phyloP scores from a whole-genome alignment of 345 rosid genomes.

The Cardamine chenopodiifolia region DNA sequence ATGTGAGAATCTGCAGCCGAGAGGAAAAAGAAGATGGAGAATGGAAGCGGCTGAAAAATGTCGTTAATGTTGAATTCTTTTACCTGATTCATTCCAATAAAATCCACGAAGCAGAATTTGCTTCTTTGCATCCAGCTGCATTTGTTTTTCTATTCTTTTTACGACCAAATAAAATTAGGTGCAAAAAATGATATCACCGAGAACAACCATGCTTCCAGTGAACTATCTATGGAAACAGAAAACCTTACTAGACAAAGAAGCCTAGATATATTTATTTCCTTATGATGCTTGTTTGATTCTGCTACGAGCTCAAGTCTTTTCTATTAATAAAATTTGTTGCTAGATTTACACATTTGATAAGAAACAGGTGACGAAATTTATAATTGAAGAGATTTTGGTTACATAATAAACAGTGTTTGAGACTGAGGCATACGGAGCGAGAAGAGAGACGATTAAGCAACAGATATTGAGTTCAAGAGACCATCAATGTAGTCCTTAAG shows the following conservation, averaged over 20 bases:
- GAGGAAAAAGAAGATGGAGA: constrained; percentile 19
- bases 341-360: constrained; percentile 21
- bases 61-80: constrained; percentile 31
- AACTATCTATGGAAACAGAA: neutral
- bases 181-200: neutral
- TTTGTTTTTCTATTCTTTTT: neutral
- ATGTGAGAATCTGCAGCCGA: constrained; percentile 21
- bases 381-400: neutral
- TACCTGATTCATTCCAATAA: constrained; percentile 38
- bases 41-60: constrained; percentile 22
- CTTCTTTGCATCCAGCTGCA: neutral
- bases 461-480: constrained; percentile 55
- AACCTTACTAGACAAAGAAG: constrained; percentile 6
- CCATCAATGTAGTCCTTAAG: constrained; percentile 71
- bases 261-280: neutral
- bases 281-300: constrained; percentile 13
- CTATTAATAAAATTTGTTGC: constrained; percentile 9
- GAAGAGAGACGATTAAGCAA: constrained; percentile 46
- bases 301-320: constrained; percentile 18
- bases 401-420: constrained; percentile 26
- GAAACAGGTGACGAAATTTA: neutral
- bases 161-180: constrained; percentile 4
- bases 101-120: constrained; percentile 26
- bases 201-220: constrained; percentile 7
- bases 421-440: constrained; percentile 20